A percentile compares a stretch with the other conserved stretches of the same genome.
Conservation (phyloP, 306 rosid species). For the Prunus campanulata region DNA sequence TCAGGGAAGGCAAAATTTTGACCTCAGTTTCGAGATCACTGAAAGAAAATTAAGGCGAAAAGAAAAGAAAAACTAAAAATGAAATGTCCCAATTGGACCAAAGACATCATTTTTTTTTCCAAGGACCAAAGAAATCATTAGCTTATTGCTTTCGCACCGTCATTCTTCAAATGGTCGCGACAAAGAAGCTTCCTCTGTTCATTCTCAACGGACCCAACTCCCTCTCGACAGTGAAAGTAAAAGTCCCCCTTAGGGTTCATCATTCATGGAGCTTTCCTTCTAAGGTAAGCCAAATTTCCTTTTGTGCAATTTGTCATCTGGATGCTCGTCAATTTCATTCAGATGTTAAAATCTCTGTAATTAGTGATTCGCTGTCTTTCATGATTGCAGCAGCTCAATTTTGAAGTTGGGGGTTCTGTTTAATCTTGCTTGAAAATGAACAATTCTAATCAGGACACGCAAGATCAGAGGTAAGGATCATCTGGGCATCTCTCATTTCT, state of each 20-base stretch:
- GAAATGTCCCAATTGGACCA: not conserved
- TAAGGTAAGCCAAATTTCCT: constrained; percentile 1
- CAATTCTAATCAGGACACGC: constrained; percentile 52
- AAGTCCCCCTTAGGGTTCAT: constrained; percentile 16
- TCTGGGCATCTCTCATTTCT: constrained; percentile 31
- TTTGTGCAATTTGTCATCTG: constrained; percentile 11
- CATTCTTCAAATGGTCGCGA: constrained; percentile 1
- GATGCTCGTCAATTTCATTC: constrained; percentile 22
- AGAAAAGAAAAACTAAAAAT: not conserved
- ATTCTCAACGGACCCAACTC: constrained; percentile 29
- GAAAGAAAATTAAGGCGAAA: not conserved
- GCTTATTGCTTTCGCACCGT: not conserved
- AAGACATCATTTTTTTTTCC: no score
- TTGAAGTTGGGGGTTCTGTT: constrained; percentile 19
- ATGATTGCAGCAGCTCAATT: constrained; percentile 28
- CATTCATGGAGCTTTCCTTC: not conserved
- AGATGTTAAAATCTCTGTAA: constrained; percentile 1
- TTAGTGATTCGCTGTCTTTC: not conserved
- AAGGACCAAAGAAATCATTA: not conserved
- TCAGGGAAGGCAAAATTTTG: no score
- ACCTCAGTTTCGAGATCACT: no score
- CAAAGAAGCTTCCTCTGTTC: constrained; percentile 27
- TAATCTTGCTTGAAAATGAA: constrained; percentile 31
- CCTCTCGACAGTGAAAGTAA: not conserved
- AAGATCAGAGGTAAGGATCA: constrained; percentile 56